Evolutionary conservation across 2,329 filamentous ascomycete genomes (phyloP).

Genomic region (Fusarium cyanostomum): DNA sequence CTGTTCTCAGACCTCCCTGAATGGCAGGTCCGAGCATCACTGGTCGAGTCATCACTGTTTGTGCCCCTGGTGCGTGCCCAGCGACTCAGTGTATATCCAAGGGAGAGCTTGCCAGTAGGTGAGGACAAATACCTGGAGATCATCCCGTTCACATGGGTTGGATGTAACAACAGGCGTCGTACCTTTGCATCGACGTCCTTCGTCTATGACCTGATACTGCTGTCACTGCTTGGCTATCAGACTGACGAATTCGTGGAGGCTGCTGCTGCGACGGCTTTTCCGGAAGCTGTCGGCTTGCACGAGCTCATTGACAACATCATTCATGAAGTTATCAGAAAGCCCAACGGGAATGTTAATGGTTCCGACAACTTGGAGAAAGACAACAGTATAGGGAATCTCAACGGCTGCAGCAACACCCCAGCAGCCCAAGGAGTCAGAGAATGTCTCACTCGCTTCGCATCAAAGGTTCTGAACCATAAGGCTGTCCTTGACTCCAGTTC

Average conservation of each 20-base stretch:
- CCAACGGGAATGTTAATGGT: not conserved
- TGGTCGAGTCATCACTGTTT: not conserved
- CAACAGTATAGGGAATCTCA: not conserved
- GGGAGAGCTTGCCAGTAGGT: not conserved
- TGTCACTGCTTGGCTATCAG: not conserved
- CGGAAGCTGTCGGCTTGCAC: not conserved
- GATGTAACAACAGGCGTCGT: not conserved
- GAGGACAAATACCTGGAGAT: slow-evolving; percentile 1
- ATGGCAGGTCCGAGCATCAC: not conserved
- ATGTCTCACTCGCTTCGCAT: not conserved
- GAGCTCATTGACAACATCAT: not conserved
- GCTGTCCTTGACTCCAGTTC: not conserved
- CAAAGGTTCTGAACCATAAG: not conserved
- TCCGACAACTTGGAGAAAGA: not conserved
- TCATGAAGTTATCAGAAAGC: not conserved
- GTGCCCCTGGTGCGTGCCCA: not conserved
- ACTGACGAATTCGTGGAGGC: slow-evolving; percentile 5
- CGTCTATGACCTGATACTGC: slow-evolving; percentile 1
- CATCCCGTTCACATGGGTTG: not conserved
- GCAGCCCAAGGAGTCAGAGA: not conserved
- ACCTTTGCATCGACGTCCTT: not conserved
- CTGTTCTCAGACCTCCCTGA: not conserved
- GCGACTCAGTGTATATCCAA: not conserved
- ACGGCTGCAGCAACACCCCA: not conserved
- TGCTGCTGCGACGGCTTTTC: not conserved